phyloP scores from a whole-genome alignment of 1,284 basidiomycete species.

The Volvariella volvacea region DNA sequence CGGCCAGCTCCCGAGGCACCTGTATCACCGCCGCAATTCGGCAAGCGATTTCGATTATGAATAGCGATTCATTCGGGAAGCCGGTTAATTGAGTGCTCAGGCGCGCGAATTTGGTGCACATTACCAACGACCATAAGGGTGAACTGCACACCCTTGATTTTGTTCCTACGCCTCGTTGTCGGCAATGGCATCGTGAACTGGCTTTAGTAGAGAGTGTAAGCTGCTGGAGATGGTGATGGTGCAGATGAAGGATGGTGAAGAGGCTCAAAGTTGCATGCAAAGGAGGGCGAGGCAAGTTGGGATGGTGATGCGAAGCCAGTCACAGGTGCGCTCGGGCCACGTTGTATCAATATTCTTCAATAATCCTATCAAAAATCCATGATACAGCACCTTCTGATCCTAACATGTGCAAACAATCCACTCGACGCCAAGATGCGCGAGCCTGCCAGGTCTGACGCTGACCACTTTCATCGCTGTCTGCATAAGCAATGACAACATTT shows the following conservation, averaged over 20 bases:
- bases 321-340: too few species aligned
- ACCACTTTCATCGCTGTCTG: too few species aligned
- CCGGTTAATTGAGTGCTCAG: background rate
- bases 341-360: too few species aligned
- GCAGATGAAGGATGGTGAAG: conserved; percentile 9
- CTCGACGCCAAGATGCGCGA: too few species aligned
- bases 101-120: conserved; percentile 19
- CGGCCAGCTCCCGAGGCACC: conserved; percentile 91
- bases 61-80: background rate
- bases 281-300: background rate
- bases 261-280: background rate
- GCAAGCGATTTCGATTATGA: conserved; percentile 1
- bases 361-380: too few species aligned
- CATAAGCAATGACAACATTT: too few species aligned
- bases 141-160: conserved; percentile 92
- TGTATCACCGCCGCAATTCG: conserved; percentile 19
- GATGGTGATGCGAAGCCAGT: background rate
- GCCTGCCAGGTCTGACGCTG: too few species aligned
- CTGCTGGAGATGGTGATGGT: conserved; percentile 7
- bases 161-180: conserved; percentile 74
- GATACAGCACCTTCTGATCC: conserved; percentile 1
- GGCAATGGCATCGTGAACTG: conserved; percentile 10
- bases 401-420: conserved; percentile 11
- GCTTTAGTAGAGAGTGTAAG: background rate
- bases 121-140: conserved; percentile 89